Base-by-base conservation (phyloP, 1,139 yeast genomes). In the Kurtzmaniella quercitrusa region DNA sequence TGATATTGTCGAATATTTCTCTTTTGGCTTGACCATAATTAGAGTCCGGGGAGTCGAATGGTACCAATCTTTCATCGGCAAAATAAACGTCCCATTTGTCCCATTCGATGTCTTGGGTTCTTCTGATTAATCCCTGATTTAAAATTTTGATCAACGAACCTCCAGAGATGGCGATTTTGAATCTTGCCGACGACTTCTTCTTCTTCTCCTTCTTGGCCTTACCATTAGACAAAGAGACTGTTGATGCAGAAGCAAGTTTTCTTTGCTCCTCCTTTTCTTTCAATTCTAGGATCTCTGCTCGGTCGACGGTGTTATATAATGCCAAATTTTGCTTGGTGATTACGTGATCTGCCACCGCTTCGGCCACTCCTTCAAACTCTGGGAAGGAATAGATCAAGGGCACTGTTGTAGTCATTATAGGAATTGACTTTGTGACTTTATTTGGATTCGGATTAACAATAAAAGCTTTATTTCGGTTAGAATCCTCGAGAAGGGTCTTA, bases 31-130 rank as follows among this genome's bases (percentile, higher is more conserved):
- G 81, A 18, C 98, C 98, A 57, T 84, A 93, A 63, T 93, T 93
- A 42, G 95, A 85, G 58, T 89, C 95, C 3, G 79, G 76, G 38
- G 87, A 82, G 43, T 78, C 84, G 55, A 89, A 87, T 39, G 96
- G 95, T 38, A 93, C 98, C 49, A 93, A 71, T 62, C 98, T 80
- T 68, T 93, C 98, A 64, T 93, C 98, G 17, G 97, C 96, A 69
- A 93, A 91, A 64, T 88, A 93, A 45, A 93, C 80, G 59, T 93
- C 96, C 98, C 98, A 93, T 59, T 83, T 85, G 44, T 80, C 84
- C 98, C 98, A 93, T 52, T 82, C 83, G 35, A 93, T 82, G 50
- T 82, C 89, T 40, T 76, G 74, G 45, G 66, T 66, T 55, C 95
- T 75, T 36, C 76, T 73, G 45, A 91, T 66, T 48, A 93, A 71